phyloP scores from a whole-genome alignment of 164 flowering plant genomes.

The Nelumbo lutea region DNA sequence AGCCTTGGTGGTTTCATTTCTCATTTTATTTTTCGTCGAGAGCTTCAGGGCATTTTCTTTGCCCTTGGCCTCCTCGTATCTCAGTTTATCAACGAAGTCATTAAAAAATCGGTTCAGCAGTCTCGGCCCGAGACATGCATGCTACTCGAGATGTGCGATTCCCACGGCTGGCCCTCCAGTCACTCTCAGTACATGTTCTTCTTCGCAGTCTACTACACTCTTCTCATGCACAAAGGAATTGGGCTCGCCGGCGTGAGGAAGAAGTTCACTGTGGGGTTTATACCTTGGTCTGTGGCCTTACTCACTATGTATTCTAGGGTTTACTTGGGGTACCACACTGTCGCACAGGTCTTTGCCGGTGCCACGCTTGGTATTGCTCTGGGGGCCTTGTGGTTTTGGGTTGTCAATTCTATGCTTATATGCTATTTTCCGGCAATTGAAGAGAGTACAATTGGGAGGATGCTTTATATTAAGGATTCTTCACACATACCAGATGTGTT shows the following conservation, averaged over 20 bases:
- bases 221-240: slow-evolving; percentile 36
- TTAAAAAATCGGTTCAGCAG: slow-evolving; percentile 64
- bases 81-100: slow-evolving; percentile 66
- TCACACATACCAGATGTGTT: slow-evolving; percentile 77
- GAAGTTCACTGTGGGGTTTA: slow-evolving; percentile 22
- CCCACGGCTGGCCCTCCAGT: slow-evolving; percentile 98
- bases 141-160: slow-evolving; percentile 80
- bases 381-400: slow-evolving; percentile 70
- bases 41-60: slow-evolving; percentile 79
- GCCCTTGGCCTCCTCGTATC: slow-evolving; percentile 66
- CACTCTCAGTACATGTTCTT: slow-evolving; percentile 96
- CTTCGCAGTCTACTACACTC: slow-evolving; percentile 62
- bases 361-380: slow-evolving; percentile 57
- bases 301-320: slow-evolving; percentile 89
- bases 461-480: slow-evolving; percentile 82
- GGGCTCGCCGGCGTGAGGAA: slow-evolving; percentile 25
- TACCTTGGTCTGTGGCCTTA: slow-evolving; percentile 58
- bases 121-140: slow-evolving; percentile 81
- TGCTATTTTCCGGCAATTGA: slow-evolving; percentile 62
- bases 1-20: slow-evolving; percentile 73
- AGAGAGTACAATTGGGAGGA: slow-evolving; percentile 73
- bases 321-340: slow-evolving; percentile 90
- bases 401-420: slow-evolving; percentile 48
- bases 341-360: slow-evolving; percentile 89
- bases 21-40: slow-evolving; percentile 85